Percentiles rank a stretch among this genome's conserved stretches.
Evolutionary conservation across 345 rosid species (phyloP).

Genomic region (Psidium friedrichsthalianum): DNA sequence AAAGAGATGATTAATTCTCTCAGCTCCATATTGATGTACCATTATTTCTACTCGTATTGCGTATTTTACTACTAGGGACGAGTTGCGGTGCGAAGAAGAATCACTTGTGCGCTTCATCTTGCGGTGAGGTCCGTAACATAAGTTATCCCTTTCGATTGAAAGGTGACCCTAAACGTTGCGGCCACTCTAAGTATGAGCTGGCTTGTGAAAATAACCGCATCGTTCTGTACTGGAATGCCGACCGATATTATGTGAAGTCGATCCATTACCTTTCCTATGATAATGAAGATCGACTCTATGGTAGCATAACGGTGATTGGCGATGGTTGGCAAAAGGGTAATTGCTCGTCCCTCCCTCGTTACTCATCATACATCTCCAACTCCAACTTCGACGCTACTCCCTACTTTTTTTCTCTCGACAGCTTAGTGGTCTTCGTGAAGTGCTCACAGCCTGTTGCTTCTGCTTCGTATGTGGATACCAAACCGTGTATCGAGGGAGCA

Average conservation of each 20-base stretch:
- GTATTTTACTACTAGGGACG: not conserved
- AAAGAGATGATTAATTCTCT: not conserved
- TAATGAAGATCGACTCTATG: accelerated
- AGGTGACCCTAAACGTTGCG: not conserved
- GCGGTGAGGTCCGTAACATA: not conserved
- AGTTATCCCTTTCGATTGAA: not conserved
- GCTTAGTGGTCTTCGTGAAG: not conserved
- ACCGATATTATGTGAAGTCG: not conserved
- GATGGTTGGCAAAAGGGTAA: not conserved
- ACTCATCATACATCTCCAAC: not conserved
- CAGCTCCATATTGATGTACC: not conserved
- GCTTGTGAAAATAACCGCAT: not conserved
- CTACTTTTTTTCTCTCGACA: accelerated
- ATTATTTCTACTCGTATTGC: not conserved
- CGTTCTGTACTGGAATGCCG: not conserved
- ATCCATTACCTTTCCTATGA: not conserved
- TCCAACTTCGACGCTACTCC: too few relatives aligned
- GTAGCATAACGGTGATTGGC: accelerated
- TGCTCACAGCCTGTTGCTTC: not conserved
- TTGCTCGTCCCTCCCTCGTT: not conserved
- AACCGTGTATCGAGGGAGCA: not conserved
- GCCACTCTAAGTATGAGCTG: not conserved
- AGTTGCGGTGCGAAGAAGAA: not conserved
- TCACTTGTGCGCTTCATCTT: not conserved
- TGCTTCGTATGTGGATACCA: not conserved